phyloP scores from a whole-genome alignment of 2,329 filamentous ascomycete species.

The Periglandula ipomoeae region DNA sequence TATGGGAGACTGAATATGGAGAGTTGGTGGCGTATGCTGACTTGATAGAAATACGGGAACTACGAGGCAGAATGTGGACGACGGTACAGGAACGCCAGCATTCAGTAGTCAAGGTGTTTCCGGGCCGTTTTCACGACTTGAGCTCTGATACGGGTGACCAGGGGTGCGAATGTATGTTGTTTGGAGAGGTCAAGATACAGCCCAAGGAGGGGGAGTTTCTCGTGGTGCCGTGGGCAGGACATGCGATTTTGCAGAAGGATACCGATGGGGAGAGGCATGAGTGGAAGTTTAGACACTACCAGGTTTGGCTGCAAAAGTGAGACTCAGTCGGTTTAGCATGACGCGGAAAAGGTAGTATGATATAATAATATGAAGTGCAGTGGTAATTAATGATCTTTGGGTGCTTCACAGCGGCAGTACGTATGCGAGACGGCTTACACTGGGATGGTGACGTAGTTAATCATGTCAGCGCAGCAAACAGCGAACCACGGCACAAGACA shows the following conservation, averaged over 20 bases:
- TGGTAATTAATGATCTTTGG: too few relatives aligned
- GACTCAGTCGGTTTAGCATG: background rate
- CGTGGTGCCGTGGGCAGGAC: conserved; percentile 22
- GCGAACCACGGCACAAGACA: too few relatives aligned
- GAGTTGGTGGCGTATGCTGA: background rate
- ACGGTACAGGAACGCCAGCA: conserved; percentile 30
- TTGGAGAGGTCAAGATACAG: conserved; percentile 20
- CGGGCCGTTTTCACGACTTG: conserved; percentile 21
- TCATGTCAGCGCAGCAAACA: background rate
- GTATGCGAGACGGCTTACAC: too few relatives aligned
- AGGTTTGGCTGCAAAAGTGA: conserved; percentile 21
- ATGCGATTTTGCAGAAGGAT: conserved; percentile 20
- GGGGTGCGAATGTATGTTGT: conserved; percentile 25
- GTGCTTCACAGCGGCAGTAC: too few relatives aligned
- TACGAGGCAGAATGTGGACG: conserved; percentile 36
- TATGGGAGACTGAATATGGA: background rate
- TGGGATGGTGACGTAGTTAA: background rate
- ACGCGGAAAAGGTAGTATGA: background rate
- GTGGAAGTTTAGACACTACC: conserved; percentile 25
- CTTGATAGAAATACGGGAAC: conserved; percentile 22
- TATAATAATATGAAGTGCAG: too few relatives aligned
- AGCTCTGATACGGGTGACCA: conserved; percentile 8
- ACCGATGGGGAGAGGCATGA: conserved; percentile 14
- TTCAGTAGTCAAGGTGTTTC: conserved; percentile 32
- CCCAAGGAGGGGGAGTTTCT: conserved; percentile 18